These are phyloP conservation scores for Calocera viscosa DNA, from an alignment of 768 basidiomycete genomes.

Conservation along the genomic window DNA sequence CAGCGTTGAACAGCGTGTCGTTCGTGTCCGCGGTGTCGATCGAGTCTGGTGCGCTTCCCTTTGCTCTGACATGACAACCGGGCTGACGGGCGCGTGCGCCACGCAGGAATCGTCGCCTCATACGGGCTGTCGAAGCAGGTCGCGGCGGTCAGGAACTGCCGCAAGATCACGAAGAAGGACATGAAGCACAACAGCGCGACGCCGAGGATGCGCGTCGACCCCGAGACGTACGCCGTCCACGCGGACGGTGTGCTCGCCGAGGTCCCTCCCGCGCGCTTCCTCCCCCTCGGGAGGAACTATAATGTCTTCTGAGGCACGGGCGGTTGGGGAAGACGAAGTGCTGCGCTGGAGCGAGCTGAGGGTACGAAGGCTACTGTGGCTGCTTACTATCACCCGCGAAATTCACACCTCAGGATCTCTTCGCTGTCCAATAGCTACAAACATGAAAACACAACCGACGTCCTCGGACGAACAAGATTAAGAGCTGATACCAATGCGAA, in stretches of 20 bases:
- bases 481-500: too few species aligned
- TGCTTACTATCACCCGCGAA: too few species aligned
- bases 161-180: slow-evolving; percentile 64
- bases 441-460: too few species aligned
- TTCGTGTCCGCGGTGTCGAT: slow-evolving; percentile 76
- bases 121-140: slow-evolving; percentile 62
- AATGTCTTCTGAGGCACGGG: slow-evolving; percentile 54
- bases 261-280: slow-evolving; percentile 53
- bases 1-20: slow-evolving; percentile 68
- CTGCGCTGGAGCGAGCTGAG: too few species aligned
- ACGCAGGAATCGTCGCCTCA: slow-evolving; percentile 41
- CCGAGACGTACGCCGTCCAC: slow-evolving; percentile 78
- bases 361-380: too few species aligned
- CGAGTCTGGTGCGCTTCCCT: slow-evolving; percentile 27
- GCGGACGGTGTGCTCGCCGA: slow-evolving; percentile 71
- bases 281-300: slow-evolving; percentile 61
- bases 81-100: neutral
- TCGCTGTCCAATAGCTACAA: too few species aligned
- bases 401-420: too few species aligned
- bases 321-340: neutral
- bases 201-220: slow-evolving; percentile 80
- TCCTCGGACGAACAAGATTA: too few species aligned
- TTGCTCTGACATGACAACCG: neutral
- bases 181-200: slow-evolving; percentile 86
- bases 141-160: slow-evolving; percentile 65